Percentiles rank a stretch among this genome's conserved stretches.
These are phyloP conservation scores for Corymbia citriodora DNA, from an alignment of 441 rosid genomes.

Conservation along the genomic window DNA sequence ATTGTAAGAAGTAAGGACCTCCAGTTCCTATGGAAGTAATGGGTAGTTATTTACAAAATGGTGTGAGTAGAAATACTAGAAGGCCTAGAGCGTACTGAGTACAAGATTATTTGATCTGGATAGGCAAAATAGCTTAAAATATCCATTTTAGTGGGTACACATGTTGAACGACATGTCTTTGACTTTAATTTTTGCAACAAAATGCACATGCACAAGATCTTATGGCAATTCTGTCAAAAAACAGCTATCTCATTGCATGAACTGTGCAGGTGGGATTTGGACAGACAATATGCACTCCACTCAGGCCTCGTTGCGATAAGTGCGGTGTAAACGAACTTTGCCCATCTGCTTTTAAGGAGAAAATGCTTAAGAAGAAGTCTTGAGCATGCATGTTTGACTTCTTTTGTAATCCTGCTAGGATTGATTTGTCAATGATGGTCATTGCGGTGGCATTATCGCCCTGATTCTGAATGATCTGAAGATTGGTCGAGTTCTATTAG, in stretches of 20 bases:
- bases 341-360: slow-evolving; percentile 89
- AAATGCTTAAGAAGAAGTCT: not conserved
- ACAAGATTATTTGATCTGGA: not conserved
- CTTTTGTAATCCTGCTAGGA: not conserved
- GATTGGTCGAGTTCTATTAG: not conserved
- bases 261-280: slow-evolving; percentile 88
- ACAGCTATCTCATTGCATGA: not conserved
- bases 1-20: not conserved
- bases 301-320: slow-evolving; percentile 64
- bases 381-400: not conserved
- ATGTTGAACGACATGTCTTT: not conserved
- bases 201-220: not conserved
- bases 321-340: slow-evolving; percentile 62
- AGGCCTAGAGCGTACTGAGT: not conserved
- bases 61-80: not conserved
- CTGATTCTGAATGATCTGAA: not conserved
- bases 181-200: not conserved
- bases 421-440: not conserved
- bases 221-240: not conserved
- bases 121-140: not conserved
- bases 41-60: not conserved
- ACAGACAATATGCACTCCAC: slow-evolving; percentile 85
- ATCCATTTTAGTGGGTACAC: not conserved
- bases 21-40: not conserved
- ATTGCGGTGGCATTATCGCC: fast-evolving